phyloP scores from a whole-genome alignment of 768 basidiomycete species.

The Termitomyces sp. region DNA sequence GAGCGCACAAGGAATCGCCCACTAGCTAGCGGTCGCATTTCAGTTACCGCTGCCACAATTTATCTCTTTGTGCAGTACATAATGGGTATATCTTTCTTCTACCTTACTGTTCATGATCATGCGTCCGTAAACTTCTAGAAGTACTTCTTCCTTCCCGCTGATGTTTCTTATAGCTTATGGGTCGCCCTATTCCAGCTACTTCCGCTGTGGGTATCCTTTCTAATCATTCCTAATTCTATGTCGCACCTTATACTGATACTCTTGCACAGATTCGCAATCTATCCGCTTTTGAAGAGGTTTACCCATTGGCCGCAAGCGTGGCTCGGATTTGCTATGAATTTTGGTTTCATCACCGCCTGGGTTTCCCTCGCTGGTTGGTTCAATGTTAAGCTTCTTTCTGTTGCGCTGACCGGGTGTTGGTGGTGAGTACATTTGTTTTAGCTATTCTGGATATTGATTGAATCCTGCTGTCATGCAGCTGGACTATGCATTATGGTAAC shows the following conservation, averaged over 20 bases:
- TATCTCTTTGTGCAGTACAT: conserved; percentile 40
- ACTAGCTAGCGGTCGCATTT: conserved; percentile 45
- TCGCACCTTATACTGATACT: not conserved
- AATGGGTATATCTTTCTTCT: conserved; percentile 38
- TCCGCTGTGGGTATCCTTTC: conserved; percentile 34
- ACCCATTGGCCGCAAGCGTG: conserved; percentile 63
- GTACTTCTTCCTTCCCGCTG: not conserved
- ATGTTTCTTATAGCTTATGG: conserved; percentile 23
- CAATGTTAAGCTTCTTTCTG: conserved; percentile 27
- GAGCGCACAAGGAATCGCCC: conserved; percentile 48
- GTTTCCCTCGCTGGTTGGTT: conserved; percentile 31
- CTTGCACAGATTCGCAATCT: conserved; percentile 34
- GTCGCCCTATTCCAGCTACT: conserved; percentile 43
- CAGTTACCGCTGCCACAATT: conserved; percentile 35
- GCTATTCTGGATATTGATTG: not conserved
- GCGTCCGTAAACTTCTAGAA: conserved; percentile 12
- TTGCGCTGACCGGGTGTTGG: conserved; percentile 42
- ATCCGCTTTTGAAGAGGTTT: conserved; percentile 52
- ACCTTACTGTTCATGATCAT: conserved; percentile 9
- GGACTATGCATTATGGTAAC: conserved; percentile 48
- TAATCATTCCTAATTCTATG: not conserved
- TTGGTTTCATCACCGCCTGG: conserved; percentile 50
- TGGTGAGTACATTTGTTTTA: conserved; percentile 27
- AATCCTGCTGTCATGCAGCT: conserved; percentile 23
- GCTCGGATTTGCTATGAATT: conserved; percentile 59